Evolutionary conservation across 306 rosid species (phyloP).

Genomic region (Hippophae tibetana): DNA sequence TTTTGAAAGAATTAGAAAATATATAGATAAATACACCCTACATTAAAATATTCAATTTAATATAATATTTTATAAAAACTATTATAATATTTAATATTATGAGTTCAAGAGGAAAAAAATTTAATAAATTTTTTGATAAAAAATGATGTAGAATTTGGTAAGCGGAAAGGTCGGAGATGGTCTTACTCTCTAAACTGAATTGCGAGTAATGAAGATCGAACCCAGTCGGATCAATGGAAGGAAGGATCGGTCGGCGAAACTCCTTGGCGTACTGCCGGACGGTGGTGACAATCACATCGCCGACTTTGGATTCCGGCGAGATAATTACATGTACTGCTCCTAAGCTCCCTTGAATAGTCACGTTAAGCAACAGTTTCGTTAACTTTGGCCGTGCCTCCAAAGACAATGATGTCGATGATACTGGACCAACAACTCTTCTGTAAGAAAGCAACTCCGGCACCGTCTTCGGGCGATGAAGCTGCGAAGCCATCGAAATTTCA

Average conservation of each 20-base stretch:
- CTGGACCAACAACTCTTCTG: constrained; percentile 2
- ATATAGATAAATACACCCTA: too few species aligned
- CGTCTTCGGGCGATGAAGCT: constrained; percentile 67
- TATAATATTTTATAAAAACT: too few species aligned
- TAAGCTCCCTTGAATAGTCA: constrained; percentile 60
- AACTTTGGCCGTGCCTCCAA: constrained; percentile 33
- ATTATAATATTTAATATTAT: too few species aligned
- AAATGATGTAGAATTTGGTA: too few species aligned
- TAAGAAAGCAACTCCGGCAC: constrained; percentile 38
- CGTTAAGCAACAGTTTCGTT: constrained; percentile 67
- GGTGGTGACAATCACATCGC: constrained; percentile 45
- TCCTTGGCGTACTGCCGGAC: constrained; percentile 54
- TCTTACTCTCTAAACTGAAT: constrained; percentile 86
- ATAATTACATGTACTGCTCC: constrained; percentile 66
- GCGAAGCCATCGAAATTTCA: not conserved
- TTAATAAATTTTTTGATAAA: too few species aligned
- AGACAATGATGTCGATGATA: not conserved
- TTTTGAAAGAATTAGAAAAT: too few species aligned
- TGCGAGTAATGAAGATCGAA: constrained; percentile 89
- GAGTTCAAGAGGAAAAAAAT: too few species aligned
- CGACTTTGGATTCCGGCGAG: constrained; percentile 45
- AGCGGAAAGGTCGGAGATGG: too few species aligned
- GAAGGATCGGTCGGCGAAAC: constrained; percentile 65
- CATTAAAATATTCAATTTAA: too few species aligned
- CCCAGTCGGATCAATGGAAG: constrained; percentile 23